Percentiles rank a stretch among this genome's conserved stretches.
Conservation (phyloP, 2,329 filamentous ascomycete species). For the Alternaria longipes region DNA sequence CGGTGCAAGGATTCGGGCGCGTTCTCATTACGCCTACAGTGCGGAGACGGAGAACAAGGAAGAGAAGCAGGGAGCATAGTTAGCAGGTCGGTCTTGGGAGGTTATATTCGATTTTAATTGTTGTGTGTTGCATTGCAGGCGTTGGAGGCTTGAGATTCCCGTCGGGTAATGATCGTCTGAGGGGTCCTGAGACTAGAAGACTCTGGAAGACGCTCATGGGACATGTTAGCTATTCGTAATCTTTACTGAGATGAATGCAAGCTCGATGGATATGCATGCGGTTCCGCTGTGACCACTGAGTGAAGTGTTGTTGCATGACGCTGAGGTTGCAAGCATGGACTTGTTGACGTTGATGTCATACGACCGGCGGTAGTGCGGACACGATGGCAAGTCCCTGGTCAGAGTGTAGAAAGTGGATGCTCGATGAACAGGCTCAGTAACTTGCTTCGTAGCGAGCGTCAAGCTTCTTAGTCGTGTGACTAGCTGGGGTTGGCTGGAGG, state of each 20-base stretch:
- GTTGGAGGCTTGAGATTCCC: constrained; percentile 7
- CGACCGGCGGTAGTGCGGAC: not conserved
- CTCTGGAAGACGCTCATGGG: not conserved
- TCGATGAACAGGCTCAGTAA: not conserved
- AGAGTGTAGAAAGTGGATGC: constrained; percentile 2
- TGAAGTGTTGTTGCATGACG: not conserved
- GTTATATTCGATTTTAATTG: constrained; percentile 6
- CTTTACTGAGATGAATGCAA: not conserved
- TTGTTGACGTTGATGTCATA: constrained; percentile 11
- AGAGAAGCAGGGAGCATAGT: constrained; percentile 34
- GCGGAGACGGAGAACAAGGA: constrained; percentile 60
- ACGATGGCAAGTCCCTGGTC: not conserved
- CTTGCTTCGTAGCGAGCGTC: not conserved
- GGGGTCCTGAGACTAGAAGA: not conserved
- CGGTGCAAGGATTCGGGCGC: constrained; percentile 73
- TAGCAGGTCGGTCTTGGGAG: not conserved
- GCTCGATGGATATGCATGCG: not conserved
- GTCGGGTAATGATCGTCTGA: not conserved
- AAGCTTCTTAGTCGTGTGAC: constrained; percentile 25
- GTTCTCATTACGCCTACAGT: constrained; percentile 76
- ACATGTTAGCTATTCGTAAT: not conserved
- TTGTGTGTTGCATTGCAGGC: constrained; percentile 20
- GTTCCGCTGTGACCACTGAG: not conserved
- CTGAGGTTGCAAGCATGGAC: not conserved
- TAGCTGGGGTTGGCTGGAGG: constrained; percentile 15